Conservation (phyloP, 2,329 filamentous ascomycete genomes). For the Amphichorda felina region DNA sequence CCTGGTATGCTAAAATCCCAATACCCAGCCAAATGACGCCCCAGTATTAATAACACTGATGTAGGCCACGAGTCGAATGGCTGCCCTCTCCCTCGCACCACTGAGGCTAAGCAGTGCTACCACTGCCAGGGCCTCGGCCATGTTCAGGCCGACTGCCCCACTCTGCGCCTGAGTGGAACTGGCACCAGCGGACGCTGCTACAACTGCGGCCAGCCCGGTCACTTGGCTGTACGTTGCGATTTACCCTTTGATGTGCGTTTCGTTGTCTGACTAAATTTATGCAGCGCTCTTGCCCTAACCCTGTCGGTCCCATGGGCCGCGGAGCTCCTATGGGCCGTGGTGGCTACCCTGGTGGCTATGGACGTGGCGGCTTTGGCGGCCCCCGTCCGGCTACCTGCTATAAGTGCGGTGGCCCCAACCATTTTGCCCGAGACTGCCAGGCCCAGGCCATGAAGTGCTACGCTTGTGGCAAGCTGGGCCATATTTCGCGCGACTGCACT, state of each 20-base stretch:
- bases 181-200: conserved; percentile 85
- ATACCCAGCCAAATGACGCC: too few species aligned
- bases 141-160: conserved; percentile 97
- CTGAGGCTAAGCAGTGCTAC: conserved; percentile 99
- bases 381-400: conserved; percentile 61
- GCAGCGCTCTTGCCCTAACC: conserved; percentile 73
- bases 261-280: neutral
- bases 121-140: conserved; percentile 98
- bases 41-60: neutral
- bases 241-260: too few species aligned
- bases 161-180: conserved; percentile 78
- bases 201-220: conserved; percentile 85
- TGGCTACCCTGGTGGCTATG: conserved; percentile 58
- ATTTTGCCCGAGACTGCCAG: conserved; percentile 97
- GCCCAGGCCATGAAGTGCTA: conserved; percentile 99
- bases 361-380: conserved; percentile 59
- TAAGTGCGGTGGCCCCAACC: conserved; percentile 80
- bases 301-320: conserved; percentile 50
- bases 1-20: conserved; percentile 39
- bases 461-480: conserved; percentile 87
- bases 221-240: conserved; percentile 62
- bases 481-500: conserved; percentile 90
- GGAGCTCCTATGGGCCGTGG: conserved; percentile 60
- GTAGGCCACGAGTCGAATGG: conserved; percentile 88
- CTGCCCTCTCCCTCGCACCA: conserved; percentile 92